Evolutionary conservation across 2,329 filamentous ascomycete genomes (phyloP), one percentile per base, ranked within the genome.

Genomic region (Aspergillus carbonarius): DNA sequence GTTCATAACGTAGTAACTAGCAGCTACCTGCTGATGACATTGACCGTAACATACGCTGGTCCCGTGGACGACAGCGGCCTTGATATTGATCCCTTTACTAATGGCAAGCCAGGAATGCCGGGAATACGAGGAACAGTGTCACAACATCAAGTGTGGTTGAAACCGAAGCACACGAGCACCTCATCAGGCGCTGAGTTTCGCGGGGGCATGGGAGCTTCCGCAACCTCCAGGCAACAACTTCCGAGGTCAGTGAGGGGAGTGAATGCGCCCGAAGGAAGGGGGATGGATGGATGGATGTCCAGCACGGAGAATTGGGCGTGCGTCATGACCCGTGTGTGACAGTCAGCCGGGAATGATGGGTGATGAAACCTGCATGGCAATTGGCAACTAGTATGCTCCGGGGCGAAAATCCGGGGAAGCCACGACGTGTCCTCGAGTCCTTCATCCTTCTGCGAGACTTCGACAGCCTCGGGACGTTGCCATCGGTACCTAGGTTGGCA

Each of bases 331-430:
- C 23, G 15, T n/a, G n/a, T 13, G n/a, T 17, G 44, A 15, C 44
- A n/a, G 44, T 48, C 50, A 40, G 50, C 20, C 35, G 35, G 35
- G n/a, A 7, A 30, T 53, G 50, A 25, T 42, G 50, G 17, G 18
- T 42, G 50, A 53, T 52, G 55, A 48, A 25, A 54, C 39, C 42
- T 58, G 56, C 56, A 58, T 37, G 44, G 17, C n/a, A n/a, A n/a
- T n/a, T n/a, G n/a, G n/a, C 18, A 23, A 23, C 23, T 39, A 42
- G 39, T 18, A 46, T 32, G 27, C 49, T 42, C 56, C 59, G 59
- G 59, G 56, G 50, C 49, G 49, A 59, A 47, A 61, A 61, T 61
- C 60, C 57, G 60, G 60, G 60, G 57, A 59, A 59, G 54, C 47
- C 10, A 51, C 48, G 48, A 51, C 48, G 48, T 51, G 48, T 32